phyloP scores from a whole-genome alignment of 129 eudicot genomes.

The Arctium minus region DNA sequence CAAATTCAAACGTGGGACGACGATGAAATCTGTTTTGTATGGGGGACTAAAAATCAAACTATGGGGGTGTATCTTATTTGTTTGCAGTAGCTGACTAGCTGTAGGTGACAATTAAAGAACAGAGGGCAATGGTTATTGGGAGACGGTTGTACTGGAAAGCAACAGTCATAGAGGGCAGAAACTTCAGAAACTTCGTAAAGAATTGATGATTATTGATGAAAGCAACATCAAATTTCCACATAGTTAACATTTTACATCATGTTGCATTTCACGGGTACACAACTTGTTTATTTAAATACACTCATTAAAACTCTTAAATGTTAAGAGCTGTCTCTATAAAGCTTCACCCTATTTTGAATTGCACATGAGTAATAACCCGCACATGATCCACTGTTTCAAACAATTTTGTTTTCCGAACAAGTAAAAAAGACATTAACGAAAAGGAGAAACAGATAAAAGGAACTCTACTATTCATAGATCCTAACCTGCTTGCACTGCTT shows the following conservation, averaged over 20 bases:
- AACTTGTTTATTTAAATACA: not conserved
- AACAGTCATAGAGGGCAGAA: not conserved
- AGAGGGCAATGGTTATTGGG: not conserved
- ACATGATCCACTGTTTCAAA: not conserved
- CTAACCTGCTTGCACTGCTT: constrained; percentile 71
- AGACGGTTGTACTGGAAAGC: not conserved
- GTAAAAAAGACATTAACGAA: not conserved
- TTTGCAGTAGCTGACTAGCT: not conserved
- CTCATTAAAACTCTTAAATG: not conserved
- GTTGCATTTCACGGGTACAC: not conserved
- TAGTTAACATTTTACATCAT: not conserved
- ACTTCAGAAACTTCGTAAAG: too few relatives aligned
- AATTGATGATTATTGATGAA: not conserved
- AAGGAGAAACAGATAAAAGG: not conserved
- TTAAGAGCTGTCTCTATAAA: not conserved
- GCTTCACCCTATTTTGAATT: not conserved
- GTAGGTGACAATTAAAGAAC: not conserved
- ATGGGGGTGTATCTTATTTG: not conserved
- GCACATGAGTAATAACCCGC: not conserved
- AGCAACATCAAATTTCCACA: not conserved
- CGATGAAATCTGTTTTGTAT: not conserved
- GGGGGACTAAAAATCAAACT: not conserved
- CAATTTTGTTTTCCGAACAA: not conserved
- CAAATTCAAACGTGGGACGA: not conserved
- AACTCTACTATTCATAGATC: not conserved